Evolutionary conservation across 768 basidiomycete genomes (phyloP), one percentile per base, ranked within the genome.

Genomic region (Boletus tylopilopsis): DNA sequence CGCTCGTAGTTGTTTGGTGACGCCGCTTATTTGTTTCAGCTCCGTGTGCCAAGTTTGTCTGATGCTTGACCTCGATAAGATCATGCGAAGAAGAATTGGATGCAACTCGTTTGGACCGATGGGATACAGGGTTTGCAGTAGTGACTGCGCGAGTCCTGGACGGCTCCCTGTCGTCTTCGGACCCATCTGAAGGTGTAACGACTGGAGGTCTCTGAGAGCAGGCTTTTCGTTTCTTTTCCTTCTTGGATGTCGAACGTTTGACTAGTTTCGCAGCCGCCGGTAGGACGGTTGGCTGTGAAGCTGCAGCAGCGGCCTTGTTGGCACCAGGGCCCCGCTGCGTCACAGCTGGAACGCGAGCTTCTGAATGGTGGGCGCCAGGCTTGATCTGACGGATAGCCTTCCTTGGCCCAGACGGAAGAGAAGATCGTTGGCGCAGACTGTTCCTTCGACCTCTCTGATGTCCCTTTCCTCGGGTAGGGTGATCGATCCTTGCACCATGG

Each of bases 221-320:
- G 29, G 55, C 46, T 50, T 62, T 64, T 34, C 57, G 64, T 44
- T 64, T 66, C 50, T 45, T 59, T 10, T 32, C 38, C 37, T 25
- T 51, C 35, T 51, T 36, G 18, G 29, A 43, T 3, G 19, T 18
- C 9, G 40, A 42, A 21, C 36, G 43, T 35, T 43, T 37, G 19
- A 18, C 21, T 16, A 38, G 33, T 23, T 48, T 48, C 21, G 18
- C 22, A 25, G n/a, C 25, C 24, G 6, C 41, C 15, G 43, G 15
- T 30, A 34, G 21, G 47, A 9, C n/a, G 40, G 32, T 12, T 22
- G 5, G n/a, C 7, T 2, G 32, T 45, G n/a, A 36, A 42, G 4
- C 45, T 15, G 36, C 11, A 10, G 23, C 19, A 6, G n/a, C 12
- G n/a, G 16, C n/a, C 39, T 35, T 41, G 44, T 16, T 29, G 36